These are phyloP conservation scores for Cryptococcus sp. DNA, from an alignment of 1,284 basidiomycete species.

Conservation along the genomic window DNA sequence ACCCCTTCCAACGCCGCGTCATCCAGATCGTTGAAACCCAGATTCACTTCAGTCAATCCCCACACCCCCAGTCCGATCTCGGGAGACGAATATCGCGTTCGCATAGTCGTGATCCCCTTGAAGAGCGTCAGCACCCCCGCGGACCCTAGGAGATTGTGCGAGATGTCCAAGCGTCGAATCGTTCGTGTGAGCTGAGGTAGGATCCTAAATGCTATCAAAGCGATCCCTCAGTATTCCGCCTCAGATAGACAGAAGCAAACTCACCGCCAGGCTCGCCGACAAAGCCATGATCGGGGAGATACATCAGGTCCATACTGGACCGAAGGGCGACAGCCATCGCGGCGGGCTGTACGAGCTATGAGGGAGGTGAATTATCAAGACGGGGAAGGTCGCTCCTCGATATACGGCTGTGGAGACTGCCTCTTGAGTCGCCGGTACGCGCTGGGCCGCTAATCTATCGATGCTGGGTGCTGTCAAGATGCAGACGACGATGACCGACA, in stretches of 20 bases:
- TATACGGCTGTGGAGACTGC: no score
- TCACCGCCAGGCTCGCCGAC: constrained; percentile 47
- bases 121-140: constrained; percentile 41
- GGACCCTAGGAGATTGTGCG: constrained; percentile 43
- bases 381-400: neutral
- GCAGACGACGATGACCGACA: no score
- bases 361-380: neutral
- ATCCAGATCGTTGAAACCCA: constrained; percentile 33
- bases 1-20: constrained; percentile 34
- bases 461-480: no score
- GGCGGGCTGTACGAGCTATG: neutral
- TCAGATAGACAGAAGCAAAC: constrained; percentile 14
- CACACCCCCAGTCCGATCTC: constrained; percentile 26
- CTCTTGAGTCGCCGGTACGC: no score
- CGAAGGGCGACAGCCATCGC: constrained; percentile 39
- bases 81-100: constrained; percentile 26
- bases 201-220: constrained; percentile 37
- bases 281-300: constrained; percentile 44
- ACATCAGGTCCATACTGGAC: constrained; percentile 41
- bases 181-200: constrained; percentile 34
- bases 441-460: no score
- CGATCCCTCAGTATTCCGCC: constrained; percentile 1
- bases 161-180: constrained; percentile 43
- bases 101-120: constrained; percentile 32
- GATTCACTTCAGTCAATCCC: constrained; percentile 44